Conservation (phyloP, 73 alveolate species). For the Blepharisma japonicum region DNA sequence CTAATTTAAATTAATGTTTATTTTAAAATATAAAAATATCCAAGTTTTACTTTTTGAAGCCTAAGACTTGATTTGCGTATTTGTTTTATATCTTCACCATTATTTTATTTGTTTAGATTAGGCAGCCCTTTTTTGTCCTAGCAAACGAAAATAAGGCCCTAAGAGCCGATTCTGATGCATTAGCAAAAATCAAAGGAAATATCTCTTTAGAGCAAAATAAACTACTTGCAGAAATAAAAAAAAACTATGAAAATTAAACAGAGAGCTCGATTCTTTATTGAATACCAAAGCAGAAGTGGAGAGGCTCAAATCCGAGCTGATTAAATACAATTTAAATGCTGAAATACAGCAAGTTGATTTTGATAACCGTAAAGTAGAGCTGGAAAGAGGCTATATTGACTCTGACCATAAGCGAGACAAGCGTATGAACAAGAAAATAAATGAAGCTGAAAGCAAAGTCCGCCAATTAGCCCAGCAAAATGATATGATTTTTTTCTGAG, state of each 20-base stretch:
- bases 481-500: constrained; percentile 39
- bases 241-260: constrained; percentile 81
- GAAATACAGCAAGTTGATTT: constrained; percentile 59
- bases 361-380: constrained; percentile 68
- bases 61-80: no score
- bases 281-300: constrained; percentile 83
- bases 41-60: no score
- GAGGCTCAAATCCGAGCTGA: constrained; percentile 75
- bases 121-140: no score
- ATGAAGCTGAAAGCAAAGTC: constrained; percentile 48
- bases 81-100: no score
- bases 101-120: no score
- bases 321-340: constrained; percentile 64
- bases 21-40: no score
- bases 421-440: constrained; percentile 43
- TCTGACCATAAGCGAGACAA: constrained; percentile 44
- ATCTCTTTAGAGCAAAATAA: constrained; percentile 81
- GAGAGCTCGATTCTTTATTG: constrained; percentile 67
- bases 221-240: constrained; percentile 85
- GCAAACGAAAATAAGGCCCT: constrained; percentile 63
- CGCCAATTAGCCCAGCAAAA: constrained; percentile 73
- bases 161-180: constrained; percentile 72
- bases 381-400: constrained; percentile 72
- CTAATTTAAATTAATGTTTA: no score
- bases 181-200: constrained; percentile 61